Conservation (phyloP, 2,329 filamentous ascomycete genomes). For the Cordyceps fumosorosea region DNA sequence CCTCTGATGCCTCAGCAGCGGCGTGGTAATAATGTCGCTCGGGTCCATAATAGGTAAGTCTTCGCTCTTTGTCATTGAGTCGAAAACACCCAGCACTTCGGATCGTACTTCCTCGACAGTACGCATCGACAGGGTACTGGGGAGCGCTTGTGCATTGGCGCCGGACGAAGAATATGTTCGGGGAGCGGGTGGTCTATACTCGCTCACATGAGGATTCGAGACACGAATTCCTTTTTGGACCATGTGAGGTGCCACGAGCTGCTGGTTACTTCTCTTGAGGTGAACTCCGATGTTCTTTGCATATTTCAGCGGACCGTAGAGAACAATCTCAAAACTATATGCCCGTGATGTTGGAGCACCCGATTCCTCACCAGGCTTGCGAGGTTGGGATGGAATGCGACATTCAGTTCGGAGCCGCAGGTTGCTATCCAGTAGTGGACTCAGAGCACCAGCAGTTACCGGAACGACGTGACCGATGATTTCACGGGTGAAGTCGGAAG, state of each 20-base stretch:
- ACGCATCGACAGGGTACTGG: conserved; percentile 34
- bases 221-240: conserved; percentile 64
- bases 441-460: conserved; percentile 59
- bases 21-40: conserved; percentile 52
- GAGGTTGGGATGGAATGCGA: conserved; percentile 61
- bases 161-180: conserved; percentile 26
- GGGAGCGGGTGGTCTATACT: conserved; percentile 36
- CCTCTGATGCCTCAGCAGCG: conserved; percentile 78
- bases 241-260: conserved; percentile 58
- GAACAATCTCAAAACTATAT: conserved; percentile 62
- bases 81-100: conserved; percentile 82
- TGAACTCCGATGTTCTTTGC: conserved; percentile 60
- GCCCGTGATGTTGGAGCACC: conserved; percentile 55
- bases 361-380: conserved; percentile 54
- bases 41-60: conserved; percentile 70
- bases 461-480: conserved; percentile 72
- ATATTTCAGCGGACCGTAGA: conserved; percentile 70
- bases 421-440: conserved; percentile 64
- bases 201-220: conserved; percentile 66
- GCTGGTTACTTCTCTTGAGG: conserved; percentile 57
- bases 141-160: conserved; percentile 17
- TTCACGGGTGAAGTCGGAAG: conserved; percentile 63
- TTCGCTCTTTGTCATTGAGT: conserved; percentile 69
- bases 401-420: conserved; percentile 63
- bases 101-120: conserved; percentile 81